A percentile compares a stretch with the other conserved stretches of the same genome.
Evolutionary conservation across 2,329 filamentous ascomycete genomes (phyloP).

Genomic region (Orbilia brochopaga): DNA sequence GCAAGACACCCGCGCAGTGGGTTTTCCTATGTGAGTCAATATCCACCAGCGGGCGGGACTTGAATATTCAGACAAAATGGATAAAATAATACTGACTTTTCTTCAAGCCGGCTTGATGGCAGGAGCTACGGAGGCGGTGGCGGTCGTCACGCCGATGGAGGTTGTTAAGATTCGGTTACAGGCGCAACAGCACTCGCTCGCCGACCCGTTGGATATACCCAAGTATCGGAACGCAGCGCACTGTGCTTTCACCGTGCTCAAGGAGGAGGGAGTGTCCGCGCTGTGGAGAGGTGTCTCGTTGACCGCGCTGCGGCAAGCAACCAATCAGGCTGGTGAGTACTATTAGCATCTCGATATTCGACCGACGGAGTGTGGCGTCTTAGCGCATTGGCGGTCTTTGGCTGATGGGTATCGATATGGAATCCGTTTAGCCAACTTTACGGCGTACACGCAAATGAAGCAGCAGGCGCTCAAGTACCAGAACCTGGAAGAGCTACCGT

Average conservation of each 20-base stretch:
- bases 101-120: conserved; percentile 79
- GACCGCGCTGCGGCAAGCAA: conserved; percentile 90
- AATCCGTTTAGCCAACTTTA: conserved; percentile 76
- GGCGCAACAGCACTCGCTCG: conserved; percentile 97
- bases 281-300: conserved; percentile 92
- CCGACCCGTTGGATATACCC: conserved; percentile 91
- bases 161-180: conserved; percentile 98
- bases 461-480: conserved; percentile 74
- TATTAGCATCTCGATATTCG: too few relatives aligned
- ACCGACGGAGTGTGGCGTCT: too few relatives aligned
- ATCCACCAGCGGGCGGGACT: background rate
- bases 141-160: conserved; percentile 97
- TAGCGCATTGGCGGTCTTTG: too few relatives aligned
- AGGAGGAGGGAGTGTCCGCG: conserved; percentile 85
- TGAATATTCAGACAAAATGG: too few relatives aligned
- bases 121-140: conserved; percentile 93
- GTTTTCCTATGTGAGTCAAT: conserved; percentile 73
- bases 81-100: background rate
- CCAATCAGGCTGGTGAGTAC: conserved; percentile 77
- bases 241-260: conserved; percentile 82
- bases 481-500: conserved; percentile 71
- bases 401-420: background rate
- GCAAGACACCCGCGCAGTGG: conserved; percentile 70
- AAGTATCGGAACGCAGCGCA: conserved; percentile 66
- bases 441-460: conserved; percentile 94